A percentile compares a stretch with the other conserved stretches of the same genome.
These are phyloP conservation scores for Papiliotrema nemorosa DNA, from an alignment of 1,284 basidiomycete genomes.

Conservation along the genomic window DNA sequence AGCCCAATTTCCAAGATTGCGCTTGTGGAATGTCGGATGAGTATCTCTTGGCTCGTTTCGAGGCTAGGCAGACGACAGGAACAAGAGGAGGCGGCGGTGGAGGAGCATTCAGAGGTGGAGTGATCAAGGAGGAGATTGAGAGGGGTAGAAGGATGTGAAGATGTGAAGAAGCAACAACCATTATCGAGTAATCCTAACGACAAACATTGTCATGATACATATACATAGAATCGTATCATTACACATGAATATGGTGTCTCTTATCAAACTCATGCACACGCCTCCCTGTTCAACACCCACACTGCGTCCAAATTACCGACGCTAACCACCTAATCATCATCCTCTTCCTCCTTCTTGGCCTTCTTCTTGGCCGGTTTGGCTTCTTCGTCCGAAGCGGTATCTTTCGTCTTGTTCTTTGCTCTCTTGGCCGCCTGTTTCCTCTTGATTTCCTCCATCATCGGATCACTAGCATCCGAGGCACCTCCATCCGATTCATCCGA, in stretches of 20 bases:
- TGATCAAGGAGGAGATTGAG: background rate
- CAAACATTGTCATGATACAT: too few species aligned
- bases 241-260: too few species aligned
- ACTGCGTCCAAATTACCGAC: too few species aligned
- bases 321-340: too few species aligned
- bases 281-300: too few species aligned
- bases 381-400: conserved; percentile 21
- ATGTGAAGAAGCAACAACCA: too few species aligned
- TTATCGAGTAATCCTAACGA: too few species aligned
- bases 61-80: background rate
- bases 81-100: background rate
- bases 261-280: too few species aligned
- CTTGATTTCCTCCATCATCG: conserved; percentile 65
- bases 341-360: conserved; percentile 29
- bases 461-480: conserved; percentile 54
- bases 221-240: too few species aligned
- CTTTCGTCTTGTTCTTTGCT: conserved; percentile 47
- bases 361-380: conserved; percentile 41
- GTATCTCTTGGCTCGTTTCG: conserved; percentile 19
- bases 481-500: conserved; percentile 60
- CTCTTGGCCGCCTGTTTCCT: conserved; percentile 57
- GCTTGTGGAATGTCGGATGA: conserved; percentile 17
- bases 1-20: conserved; percentile 20
- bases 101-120: background rate
- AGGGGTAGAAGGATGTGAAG: background rate